These are phyloP conservation scores for Podospora conica DNA, from an alignment of 495 filamentous ascomycete species.

Conservation along the genomic window DNA sequence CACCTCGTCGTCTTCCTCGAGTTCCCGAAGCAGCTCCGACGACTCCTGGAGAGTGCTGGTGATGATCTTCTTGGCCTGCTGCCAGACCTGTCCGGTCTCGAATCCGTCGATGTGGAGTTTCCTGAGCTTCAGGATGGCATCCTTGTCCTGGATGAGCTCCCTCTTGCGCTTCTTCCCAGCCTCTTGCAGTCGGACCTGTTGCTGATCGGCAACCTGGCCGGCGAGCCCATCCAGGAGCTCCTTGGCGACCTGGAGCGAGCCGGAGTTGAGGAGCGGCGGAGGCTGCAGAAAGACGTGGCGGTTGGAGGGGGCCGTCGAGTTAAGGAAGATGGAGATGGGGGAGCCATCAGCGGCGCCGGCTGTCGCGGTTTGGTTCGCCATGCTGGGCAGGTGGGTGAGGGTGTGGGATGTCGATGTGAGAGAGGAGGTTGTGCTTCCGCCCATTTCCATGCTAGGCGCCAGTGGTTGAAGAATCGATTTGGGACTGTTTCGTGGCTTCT, in stretches of 20 bases:
- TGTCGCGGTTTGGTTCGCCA: slow-evolving; percentile 15
- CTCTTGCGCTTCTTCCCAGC: slow-evolving; percentile 63
- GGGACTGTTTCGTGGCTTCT: neutral
- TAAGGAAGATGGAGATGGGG: slow-evolving; percentile 42
- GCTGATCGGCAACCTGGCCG: slow-evolving; percentile 56
- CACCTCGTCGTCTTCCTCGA: slow-evolving; percentile 36
- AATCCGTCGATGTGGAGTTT: slow-evolving; percentile 85
- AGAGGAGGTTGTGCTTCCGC: slow-evolving; percentile 45
- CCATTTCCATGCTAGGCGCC: slow-evolving; percentile 36
- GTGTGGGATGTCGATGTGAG: slow-evolving; percentile 53
- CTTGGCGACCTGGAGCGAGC: slow-evolving; percentile 66
- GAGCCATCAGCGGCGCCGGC: slow-evolving; percentile 25
- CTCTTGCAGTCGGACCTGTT: slow-evolving; percentile 51
- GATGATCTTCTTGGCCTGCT: slow-evolving; percentile 80
- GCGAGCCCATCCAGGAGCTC: slow-evolving; percentile 71
- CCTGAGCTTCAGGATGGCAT: slow-evolving; percentile 57
- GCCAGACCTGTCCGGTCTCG: slow-evolving; percentile 84
- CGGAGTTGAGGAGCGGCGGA: slow-evolving; percentile 51
- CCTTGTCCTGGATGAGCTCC: slow-evolving; percentile 29
- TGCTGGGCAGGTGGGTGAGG: slow-evolving; percentile 38
- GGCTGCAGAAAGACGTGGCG: slow-evolving; percentile 67
- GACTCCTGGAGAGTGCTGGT: slow-evolving; percentile 40
- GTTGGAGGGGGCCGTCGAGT: slow-evolving; percentile 39
- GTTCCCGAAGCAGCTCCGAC: slow-evolving; percentile 43
- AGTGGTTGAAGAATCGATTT: neutral